Percentiles rank a stretch among this genome's conserved stretches.
Evolutionary conservation across 2,329 filamentous ascomycete species (phyloP).

Genomic region (Pezicula rhizophila): DNA sequence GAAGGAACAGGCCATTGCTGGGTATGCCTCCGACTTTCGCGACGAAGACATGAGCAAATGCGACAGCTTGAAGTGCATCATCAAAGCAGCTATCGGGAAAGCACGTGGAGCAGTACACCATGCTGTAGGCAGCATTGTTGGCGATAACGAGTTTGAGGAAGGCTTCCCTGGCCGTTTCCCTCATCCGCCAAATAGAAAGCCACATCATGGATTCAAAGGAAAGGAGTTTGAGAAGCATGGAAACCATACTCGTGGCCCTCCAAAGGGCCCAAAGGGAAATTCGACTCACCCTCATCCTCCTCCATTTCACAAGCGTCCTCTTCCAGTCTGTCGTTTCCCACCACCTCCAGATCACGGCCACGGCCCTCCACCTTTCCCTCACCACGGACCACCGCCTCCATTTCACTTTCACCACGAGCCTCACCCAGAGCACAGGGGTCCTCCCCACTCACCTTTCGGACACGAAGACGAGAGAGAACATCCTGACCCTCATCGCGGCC

Average conservation of each 20-base stretch:
- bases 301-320: conserved; percentile 24
- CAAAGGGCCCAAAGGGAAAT: conserved; percentile 15
- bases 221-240: conserved; percentile 17
- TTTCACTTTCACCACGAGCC: conserved; percentile 2
- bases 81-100: conserved; percentile 33
- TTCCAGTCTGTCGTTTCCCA: conserved; percentile 23
- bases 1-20: conserved; percentile 30
- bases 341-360: conserved; percentile 17
- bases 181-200: conserved; percentile 18
- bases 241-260: conserved; percentile 22
- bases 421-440: background rate
- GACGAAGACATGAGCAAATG: conserved; percentile 30
- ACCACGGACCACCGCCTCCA: conserved; percentile 7
- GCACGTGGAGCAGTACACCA: conserved; percentile 31
- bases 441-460: background rate
- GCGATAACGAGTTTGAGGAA: conserved; percentile 12
- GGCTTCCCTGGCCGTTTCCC: conserved; percentile 8
- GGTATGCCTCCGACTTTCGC: conserved; percentile 31
- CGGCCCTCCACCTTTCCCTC: conserved; percentile 6
- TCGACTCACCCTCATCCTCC: conserved; percentile 19
- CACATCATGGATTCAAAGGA: conserved; percentile 13
- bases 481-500: conserved; percentile 4
- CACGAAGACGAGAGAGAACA: background rate
- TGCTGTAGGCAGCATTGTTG: conserved; percentile 26
- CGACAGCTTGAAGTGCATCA: conserved; percentile 37